These are phyloP conservation scores for Tremellales sp. DNA, from an alignment of 1,284 basidiomycete genomes.

Conservation along the genomic window DNA sequence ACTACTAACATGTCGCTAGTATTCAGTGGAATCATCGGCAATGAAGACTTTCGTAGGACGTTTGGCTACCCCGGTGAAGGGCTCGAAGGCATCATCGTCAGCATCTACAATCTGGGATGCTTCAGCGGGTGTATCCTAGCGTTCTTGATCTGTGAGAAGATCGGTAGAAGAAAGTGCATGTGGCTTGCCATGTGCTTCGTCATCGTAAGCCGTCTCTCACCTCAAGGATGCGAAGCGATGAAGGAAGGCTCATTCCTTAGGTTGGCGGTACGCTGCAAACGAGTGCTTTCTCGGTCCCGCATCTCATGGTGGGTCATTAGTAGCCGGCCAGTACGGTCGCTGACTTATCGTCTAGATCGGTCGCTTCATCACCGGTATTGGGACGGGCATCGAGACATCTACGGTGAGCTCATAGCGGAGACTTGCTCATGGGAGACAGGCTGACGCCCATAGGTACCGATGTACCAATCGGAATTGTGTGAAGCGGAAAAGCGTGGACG, in stretches of 20 bases:
- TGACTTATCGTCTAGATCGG: slow-evolving; percentile 50
- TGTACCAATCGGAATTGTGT: slow-evolving; percentile 45
- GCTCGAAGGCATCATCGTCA: slow-evolving; percentile 37
- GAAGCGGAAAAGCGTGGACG: slow-evolving; percentile 46
- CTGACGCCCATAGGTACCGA: too few relatives aligned
- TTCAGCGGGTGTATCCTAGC: slow-evolving; percentile 30
- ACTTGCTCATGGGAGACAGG: too few relatives aligned
- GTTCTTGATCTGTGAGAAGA: slow-evolving; percentile 29
- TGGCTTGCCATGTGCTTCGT: slow-evolving; percentile 12
- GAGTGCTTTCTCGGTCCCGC: slow-evolving; percentile 38
- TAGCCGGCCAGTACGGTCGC: too few relatives aligned
- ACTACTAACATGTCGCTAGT: slow-evolving; percentile 11
- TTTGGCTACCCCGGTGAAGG: slow-evolving; percentile 17
- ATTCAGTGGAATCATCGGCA: slow-evolving; percentile 42
- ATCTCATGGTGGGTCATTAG: too few relatives aligned
- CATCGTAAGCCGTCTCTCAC: neutral
- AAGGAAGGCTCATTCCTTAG: slow-evolving; percentile 33
- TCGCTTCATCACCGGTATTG: slow-evolving; percentile 47
- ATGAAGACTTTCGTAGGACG: slow-evolving; percentile 12
- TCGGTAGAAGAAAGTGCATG: slow-evolving; percentile 31
- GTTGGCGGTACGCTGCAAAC: slow-evolving; percentile 46
- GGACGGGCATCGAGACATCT: slow-evolving; percentile 48
- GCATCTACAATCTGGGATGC: slow-evolving; percentile 32
- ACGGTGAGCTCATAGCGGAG: too few relatives aligned
- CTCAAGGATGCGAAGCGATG: neutral